Percentiles rank a stretch among this genome's conserved stretches.
Evolutionary conservation across 257 asterid genomes (phyloP).

Genomic region (Solanum boliviense): DNA sequence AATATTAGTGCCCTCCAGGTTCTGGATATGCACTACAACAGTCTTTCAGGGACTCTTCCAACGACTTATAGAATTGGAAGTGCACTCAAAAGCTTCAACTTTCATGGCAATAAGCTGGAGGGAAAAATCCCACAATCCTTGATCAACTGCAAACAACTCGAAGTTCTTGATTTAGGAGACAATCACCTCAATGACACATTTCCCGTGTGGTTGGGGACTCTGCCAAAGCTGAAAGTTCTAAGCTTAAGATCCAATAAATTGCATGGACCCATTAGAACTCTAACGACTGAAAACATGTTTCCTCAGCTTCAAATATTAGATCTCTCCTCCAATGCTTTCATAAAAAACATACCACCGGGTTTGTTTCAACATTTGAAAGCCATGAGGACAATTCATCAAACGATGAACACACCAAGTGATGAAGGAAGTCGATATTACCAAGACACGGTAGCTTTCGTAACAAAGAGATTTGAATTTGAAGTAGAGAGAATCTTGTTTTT

Average conservation of each 20-base stretch:
- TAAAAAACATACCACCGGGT: not conserved
- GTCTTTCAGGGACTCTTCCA: too few relatives aligned
- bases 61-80: too few relatives aligned
- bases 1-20: too few relatives aligned
- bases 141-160: not conserved
- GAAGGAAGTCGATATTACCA: not conserved
- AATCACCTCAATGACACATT: not conserved
- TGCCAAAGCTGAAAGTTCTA: not conserved
- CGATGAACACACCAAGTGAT: too few relatives aligned
- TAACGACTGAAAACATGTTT: too few relatives aligned
- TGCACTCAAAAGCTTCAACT: too few relatives aligned
- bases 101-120: too few relatives aligned
- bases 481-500: too few relatives aligned
- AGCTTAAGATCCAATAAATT: not conserved
- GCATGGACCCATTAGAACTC: too few relatives aligned
- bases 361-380: not conserved
- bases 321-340: not conserved
- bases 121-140: not conserved
- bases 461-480: not conserved
- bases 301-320: too few relatives aligned
- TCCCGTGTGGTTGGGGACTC: not conserved
- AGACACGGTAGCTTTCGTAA: not conserved
- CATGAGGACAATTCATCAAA: not conserved
- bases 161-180: constrained; percentile 4
- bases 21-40: too few relatives aligned